Evolutionary conservation across 345 rosid genomes (phyloP).

Genomic region (Ricinus communis): DNA sequence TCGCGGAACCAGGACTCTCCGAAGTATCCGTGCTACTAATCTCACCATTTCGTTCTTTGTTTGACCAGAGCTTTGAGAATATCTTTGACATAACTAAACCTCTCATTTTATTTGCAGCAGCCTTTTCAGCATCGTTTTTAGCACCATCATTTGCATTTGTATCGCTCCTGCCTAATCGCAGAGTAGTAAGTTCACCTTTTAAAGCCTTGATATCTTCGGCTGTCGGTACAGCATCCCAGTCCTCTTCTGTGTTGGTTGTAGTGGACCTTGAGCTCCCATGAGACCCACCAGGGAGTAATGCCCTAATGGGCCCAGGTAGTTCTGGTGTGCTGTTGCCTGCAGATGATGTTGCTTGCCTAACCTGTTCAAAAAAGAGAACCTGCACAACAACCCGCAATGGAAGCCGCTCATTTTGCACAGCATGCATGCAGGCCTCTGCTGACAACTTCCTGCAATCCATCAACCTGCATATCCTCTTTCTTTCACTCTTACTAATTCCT

Average conservation of each 20-base stretch:
- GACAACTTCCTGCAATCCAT: slow-evolving; percentile 39
- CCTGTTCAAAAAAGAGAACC: slow-evolving; percentile 38
- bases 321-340: slow-evolving; percentile 61
- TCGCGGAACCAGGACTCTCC: slow-evolving; percentile 47
- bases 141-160: slow-evolving; percentile 27
- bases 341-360: slow-evolving; percentile 33
- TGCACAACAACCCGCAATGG: slow-evolving; percentile 38
- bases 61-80: slow-evolving; percentile 61
- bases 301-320: slow-evolving; percentile 44
- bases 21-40: slow-evolving; percentile 64
- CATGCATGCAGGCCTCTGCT: slow-evolving; percentile 34
- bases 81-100: slow-evolving; percentile 53
- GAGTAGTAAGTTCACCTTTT: slow-evolving; percentile 62
- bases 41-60: slow-evolving; percentile 61
- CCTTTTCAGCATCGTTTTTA: slow-evolving; percentile 40
- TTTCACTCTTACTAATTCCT: slow-evolving; percentile 36
- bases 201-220: slow-evolving; percentile 68
- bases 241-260: slow-evolving; percentile 81
- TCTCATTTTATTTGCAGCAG: slow-evolving; percentile 45
- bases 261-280: slow-evolving; percentile 82
- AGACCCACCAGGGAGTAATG: slow-evolving; percentile 58
- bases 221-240: slow-evolving; percentile 81
- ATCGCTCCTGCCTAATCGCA: slow-evolving; percentile 33
- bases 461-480: slow-evolving; percentile 33
- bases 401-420: slow-evolving; percentile 34